phyloP scores from a whole-genome alignment of 176 grass and related monocot genomes.

The Musa itinerans region DNA sequence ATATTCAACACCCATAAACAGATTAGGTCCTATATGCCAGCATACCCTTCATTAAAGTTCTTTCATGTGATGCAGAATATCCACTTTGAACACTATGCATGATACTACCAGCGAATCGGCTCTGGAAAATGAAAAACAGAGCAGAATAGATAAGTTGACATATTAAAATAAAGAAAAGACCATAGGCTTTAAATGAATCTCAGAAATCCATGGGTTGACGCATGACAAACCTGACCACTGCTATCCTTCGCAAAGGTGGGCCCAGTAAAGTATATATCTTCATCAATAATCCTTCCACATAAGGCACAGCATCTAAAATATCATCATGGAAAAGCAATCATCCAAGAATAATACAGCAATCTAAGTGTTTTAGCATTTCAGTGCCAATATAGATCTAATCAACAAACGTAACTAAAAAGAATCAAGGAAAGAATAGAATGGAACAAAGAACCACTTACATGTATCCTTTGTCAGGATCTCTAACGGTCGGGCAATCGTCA shows the following conservation, averaged over 20 bases:
- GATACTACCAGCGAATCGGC: constrained; percentile 32
- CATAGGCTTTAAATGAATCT: neutral
- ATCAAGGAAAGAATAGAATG: neutral
- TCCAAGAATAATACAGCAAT: neutral
- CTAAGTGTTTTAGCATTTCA: neutral
- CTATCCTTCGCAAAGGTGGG: constrained; percentile 38
- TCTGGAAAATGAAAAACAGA: constrained; percentile 22
- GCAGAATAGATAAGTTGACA: constrained; percentile 13
- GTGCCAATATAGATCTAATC: neutral
- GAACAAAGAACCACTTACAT: constrained; percentile 29
- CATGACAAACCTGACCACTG: constrained; percentile 38
- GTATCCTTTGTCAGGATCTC: constrained; percentile 51
- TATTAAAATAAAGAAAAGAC: constrained; percentile 9
- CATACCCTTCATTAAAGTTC: constrained; percentile 59
- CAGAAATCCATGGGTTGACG: neutral
- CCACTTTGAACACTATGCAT: constrained; percentile 37
- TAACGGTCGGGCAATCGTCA: constrained; percentile 24
- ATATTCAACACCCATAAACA: neutral
- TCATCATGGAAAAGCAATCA: constrained; percentile 17
- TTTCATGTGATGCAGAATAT: constrained; percentile 67
- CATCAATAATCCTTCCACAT: constrained; percentile 71
- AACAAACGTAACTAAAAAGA: neutral
- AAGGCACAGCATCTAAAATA: constrained; percentile 49
- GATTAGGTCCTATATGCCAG: neutral
- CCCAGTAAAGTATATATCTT: constrained; percentile 38